A percentile compares a stretch with the other conserved stretches of the same genome.
Conservation (phyloP, 2,329 filamentous ascomycete species). For the Penicillium sp. region DNA sequence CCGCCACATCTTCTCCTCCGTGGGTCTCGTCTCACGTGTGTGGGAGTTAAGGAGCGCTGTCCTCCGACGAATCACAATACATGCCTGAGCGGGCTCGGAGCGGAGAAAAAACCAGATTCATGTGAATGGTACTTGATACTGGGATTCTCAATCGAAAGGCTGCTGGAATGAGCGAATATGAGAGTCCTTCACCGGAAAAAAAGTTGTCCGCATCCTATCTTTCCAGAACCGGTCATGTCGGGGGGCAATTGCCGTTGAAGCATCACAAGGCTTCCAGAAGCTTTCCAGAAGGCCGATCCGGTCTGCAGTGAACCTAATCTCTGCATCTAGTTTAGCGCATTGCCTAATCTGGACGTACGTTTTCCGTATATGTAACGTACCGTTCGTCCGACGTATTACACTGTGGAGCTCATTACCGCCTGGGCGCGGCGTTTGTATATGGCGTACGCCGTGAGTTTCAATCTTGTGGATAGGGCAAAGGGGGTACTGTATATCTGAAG, state of each 20-base stretch:
- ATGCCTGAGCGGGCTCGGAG: background rate
- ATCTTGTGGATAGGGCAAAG: background rate
- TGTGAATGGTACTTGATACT: background rate
- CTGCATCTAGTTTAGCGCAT: background rate
- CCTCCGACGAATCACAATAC: constrained; percentile 20
- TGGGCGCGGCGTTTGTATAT: background rate
- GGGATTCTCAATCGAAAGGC: background rate
- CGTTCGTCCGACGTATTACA: background rate
- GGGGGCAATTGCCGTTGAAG: background rate
- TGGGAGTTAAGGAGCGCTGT: constrained; percentile 18
- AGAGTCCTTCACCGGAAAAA: background rate
- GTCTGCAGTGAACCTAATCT: constrained; percentile 4
- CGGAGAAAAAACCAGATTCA: background rate
- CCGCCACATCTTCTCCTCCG: background rate
- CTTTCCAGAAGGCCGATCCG: constrained; percentile 24
- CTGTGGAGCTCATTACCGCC: background rate
- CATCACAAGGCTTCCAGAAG: constrained; percentile 17
- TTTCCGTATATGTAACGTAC: background rate
- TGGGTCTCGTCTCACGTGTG: constrained; percentile 17
- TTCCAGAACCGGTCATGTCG: background rate
- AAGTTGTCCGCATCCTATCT: background rate
- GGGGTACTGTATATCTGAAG: background rate
- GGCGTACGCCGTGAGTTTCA: background rate
- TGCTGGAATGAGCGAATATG: background rate
- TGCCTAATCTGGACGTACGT: background rate